phyloP scores from a whole-genome alignment of 441 rosid species.

The Gossypium gossypioides region DNA sequence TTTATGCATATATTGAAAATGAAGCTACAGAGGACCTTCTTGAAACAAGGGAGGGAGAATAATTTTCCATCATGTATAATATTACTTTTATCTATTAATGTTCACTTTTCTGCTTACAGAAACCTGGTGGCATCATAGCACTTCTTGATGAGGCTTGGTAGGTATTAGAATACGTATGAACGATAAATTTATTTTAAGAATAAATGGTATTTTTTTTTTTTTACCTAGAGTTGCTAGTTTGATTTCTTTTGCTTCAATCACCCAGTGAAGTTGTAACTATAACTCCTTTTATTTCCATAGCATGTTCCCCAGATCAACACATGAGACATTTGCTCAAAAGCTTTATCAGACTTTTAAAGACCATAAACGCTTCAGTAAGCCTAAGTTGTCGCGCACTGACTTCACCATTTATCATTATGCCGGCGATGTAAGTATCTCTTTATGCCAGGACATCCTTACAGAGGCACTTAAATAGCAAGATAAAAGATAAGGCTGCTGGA shows the following conservation, averaged over 20 bases:
- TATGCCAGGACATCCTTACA: conserved; percentile 5
- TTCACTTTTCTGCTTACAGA: conserved; percentile 46
- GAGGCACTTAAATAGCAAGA: not conserved
- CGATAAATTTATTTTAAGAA: conserved; percentile 4
- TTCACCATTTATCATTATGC: conserved; percentile 91
- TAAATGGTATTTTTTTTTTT: not conserved
- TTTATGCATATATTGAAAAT: not conserved
- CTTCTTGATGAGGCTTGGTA: conserved; percentile 98
- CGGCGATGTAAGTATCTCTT: conserved; percentile 69
- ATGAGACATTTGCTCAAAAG: conserved; percentile 87
- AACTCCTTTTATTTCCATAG: conserved; percentile 33
- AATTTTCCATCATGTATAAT: not conserved
- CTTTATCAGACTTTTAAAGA: conserved; percentile 91
- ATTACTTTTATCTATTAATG: conserved; percentile 17
- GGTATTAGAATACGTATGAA: conserved; percentile 18
- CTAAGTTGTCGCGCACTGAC: conserved; percentile 81
- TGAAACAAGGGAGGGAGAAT: not conserved
- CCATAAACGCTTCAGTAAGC: conserved; percentile 84
- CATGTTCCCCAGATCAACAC: conserved; percentile 95
- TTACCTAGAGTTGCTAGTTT: not conserved
- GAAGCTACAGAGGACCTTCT: not conserved
- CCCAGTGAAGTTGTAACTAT: conserved; percentile 8
- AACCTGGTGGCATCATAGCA: conserved; percentile 96
- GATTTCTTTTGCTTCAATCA: not conserved
- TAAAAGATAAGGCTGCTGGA: not conserved